A percentile compares a stretch with the other conserved stretches of the same genome.
phyloP scores from a whole-genome alignment of 1,284 basidiomycete species.

The Schizopora paradoxa region DNA sequence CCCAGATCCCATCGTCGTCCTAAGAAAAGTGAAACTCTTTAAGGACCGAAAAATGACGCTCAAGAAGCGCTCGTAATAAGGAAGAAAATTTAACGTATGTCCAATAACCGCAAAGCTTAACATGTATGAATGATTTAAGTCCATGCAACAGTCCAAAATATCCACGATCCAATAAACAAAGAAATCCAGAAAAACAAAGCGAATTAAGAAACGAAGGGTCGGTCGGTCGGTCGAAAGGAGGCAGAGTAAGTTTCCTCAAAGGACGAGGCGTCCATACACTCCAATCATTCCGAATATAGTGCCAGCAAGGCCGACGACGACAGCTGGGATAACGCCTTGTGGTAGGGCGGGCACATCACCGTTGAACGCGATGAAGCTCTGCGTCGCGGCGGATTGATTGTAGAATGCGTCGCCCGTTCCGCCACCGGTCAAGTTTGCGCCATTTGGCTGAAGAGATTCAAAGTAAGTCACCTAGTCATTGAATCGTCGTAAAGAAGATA shows the following conservation, averaged over 20 bases:
- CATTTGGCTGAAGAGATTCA: conserved; percentile 48
- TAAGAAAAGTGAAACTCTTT: too few relatives aligned
- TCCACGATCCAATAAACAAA: too few relatives aligned
- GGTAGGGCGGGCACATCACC: conserved; percentile 30
- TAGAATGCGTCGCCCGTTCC: conserved; percentile 35
- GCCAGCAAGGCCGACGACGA: conserved; percentile 30
- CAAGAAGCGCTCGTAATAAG: too few relatives aligned
- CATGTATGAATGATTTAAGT: too few relatives aligned
- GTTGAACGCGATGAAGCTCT: conserved; percentile 49
- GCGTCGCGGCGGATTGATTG: conserved; percentile 23
- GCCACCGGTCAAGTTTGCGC: conserved; percentile 63
- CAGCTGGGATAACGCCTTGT: conserved; percentile 27
- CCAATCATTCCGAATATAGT: conserved; percentile 28
- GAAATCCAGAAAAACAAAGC: too few relatives aligned
- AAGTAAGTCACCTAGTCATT: background rate
- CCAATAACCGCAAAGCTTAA: too few relatives aligned
- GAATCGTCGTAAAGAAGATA: conserved; percentile 15
- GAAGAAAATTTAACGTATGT: too few relatives aligned
- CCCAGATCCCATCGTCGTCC: too few relatives aligned
- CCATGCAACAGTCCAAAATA: too few relatives aligned
- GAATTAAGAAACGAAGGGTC: too few relatives aligned
- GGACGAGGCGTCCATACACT: conserved; percentile 19
- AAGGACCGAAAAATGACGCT: too few relatives aligned
- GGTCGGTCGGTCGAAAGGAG: background rate
- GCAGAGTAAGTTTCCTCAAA: background rate